A percentile compares a stretch with the other conserved stretches of the same genome.
Evolutionary conservation across 2,329 filamentous ascomycete genomes (phyloP).

Genomic region (Beauveria brongniartii): DNA sequence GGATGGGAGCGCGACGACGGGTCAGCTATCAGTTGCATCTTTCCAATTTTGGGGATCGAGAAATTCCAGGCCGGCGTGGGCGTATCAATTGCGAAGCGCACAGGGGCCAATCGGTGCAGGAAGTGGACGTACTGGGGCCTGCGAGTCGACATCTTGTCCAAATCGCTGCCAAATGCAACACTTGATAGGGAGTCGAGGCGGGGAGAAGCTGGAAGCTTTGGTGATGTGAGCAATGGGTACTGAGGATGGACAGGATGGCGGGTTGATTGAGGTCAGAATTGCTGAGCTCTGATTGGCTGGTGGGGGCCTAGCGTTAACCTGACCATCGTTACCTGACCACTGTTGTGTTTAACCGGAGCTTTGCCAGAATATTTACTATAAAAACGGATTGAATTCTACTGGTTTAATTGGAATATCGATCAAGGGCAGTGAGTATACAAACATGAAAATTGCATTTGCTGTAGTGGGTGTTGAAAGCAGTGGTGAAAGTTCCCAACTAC

Average conservation of each 20-base stretch:
- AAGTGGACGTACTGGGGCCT: conserved; percentile 32
- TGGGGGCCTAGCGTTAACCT: conserved; percentile 15
- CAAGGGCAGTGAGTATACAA: too few species aligned
- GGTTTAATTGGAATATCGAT: too few species aligned
- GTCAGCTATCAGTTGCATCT: conserved; percentile 17
- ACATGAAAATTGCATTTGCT: too few species aligned
- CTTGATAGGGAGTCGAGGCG: conserved; percentile 19
- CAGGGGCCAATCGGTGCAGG: neutral
- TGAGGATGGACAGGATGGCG: conserved; percentile 19
- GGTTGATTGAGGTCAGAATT: conserved; percentile 34
- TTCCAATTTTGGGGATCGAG: neutral
- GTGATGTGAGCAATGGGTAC: conserved; percentile 17
- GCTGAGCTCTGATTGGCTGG: conserved; percentile 28
- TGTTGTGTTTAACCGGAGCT: too few species aligned
- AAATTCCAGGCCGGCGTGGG: neutral
- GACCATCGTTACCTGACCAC: too few species aligned
- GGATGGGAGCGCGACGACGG: neutral
- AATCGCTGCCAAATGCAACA: conserved; percentile 19
- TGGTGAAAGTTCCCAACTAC: too few species aligned
- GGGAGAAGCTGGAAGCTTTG: conserved; percentile 15
- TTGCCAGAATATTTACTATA: too few species aligned
- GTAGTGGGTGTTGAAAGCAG: too few species aligned
- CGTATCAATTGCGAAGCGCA: conserved; percentile 16
- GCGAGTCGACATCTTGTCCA: conserved; percentile 33
- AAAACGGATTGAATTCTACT: too few species aligned